Percentiles rank a stretch among this genome's conserved stretches.
Evolutionary conservation across 2,329 filamentous ascomycete genomes (phyloP).

Genomic region (Colletotrichum euphorbiae): DNA sequence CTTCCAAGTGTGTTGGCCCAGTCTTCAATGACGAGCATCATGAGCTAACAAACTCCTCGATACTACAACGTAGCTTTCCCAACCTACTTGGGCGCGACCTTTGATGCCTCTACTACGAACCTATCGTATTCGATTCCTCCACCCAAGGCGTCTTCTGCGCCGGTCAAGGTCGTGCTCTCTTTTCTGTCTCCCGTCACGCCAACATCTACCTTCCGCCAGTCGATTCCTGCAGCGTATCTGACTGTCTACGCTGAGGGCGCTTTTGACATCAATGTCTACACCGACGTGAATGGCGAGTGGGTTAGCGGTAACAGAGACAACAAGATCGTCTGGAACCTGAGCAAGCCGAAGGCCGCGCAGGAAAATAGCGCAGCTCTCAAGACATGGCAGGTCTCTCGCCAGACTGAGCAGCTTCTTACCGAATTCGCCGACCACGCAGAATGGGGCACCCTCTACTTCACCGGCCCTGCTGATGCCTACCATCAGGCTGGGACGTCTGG

Average conservation of each 20-base stretch:
- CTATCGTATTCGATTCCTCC: constrained; percentile 58
- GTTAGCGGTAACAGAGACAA: constrained; percentile 80
- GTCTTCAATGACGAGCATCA: background rate
- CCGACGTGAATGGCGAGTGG: constrained; percentile 82
- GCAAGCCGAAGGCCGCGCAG: constrained; percentile 54
- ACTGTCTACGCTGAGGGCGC: constrained; percentile 76
- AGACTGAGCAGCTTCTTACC: constrained; percentile 75
- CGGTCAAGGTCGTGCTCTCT: constrained; percentile 57
- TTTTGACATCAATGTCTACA: constrained; percentile 72
- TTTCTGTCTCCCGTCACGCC: constrained; percentile 84
- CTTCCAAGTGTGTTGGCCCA: constrained; percentile 41
- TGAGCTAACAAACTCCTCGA: constrained; percentile 25
- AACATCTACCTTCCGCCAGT: constrained; percentile 82
- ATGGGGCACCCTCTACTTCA: constrained; percentile 86
- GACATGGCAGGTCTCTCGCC: constrained; percentile 73
- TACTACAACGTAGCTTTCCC: constrained; percentile 56
- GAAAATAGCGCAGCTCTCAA: constrained; percentile 61
- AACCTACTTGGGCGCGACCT: constrained; percentile 57
- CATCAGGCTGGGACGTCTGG: constrained; percentile 79
- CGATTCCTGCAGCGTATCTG: constrained; percentile 85
- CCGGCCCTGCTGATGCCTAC: constrained; percentile 73
- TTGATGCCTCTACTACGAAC: constrained; percentile 63
- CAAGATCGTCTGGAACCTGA: constrained; percentile 76
- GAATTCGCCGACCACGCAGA: constrained; percentile 81
- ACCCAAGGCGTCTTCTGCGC: constrained; percentile 43